Evolutionary conservation across 164 flowering plant genomes (phyloP).

Genomic region (Magnolia officinalis): DNA sequence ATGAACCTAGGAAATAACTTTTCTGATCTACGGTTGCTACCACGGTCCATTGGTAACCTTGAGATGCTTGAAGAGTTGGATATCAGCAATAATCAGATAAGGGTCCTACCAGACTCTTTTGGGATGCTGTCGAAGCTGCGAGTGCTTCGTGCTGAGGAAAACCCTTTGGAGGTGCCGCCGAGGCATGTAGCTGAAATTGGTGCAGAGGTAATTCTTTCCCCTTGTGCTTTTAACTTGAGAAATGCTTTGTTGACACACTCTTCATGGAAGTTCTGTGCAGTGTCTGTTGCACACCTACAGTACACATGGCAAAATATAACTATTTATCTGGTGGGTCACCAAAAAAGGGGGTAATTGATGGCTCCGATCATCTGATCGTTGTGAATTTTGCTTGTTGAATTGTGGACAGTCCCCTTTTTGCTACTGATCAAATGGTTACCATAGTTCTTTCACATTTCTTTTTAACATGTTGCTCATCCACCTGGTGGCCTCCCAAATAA

Average conservation of each 20-base stretch:
- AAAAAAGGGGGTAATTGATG: too few species aligned
- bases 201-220: slow-evolving; percentile 55
- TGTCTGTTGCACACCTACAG: too few species aligned
- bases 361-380: too few species aligned
- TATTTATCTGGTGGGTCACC: too few species aligned
- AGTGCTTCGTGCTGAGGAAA: slow-evolving; percentile 56
- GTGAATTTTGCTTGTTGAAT: too few species aligned
- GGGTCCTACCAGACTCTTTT: slow-evolving; percentile 75
- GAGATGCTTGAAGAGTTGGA: slow-evolving; percentile 84
- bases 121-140: slow-evolving; percentile 52
- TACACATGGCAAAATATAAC: too few species aligned
- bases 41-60: slow-evolving; percentile 83
- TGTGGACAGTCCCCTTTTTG: too few species aligned
- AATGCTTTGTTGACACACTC: neutral
- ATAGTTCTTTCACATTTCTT: too few species aligned
- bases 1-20: slow-evolving; percentile 75
- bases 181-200: slow-evolving; percentile 64
- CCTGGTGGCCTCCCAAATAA: too few species aligned
- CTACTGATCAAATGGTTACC: too few species aligned
- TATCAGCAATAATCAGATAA: slow-evolving; percentile 83
- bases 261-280: too few species aligned
- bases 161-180: slow-evolving; percentile 83
- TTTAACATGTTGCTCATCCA: too few species aligned
- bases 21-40: slow-evolving; percentile 63
- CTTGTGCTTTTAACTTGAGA: neutral